These are phyloP conservation scores for Pseudoturritis turrita DNA, from an alignment of 345 rosid genomes.

Conservation along the genomic window DNA sequence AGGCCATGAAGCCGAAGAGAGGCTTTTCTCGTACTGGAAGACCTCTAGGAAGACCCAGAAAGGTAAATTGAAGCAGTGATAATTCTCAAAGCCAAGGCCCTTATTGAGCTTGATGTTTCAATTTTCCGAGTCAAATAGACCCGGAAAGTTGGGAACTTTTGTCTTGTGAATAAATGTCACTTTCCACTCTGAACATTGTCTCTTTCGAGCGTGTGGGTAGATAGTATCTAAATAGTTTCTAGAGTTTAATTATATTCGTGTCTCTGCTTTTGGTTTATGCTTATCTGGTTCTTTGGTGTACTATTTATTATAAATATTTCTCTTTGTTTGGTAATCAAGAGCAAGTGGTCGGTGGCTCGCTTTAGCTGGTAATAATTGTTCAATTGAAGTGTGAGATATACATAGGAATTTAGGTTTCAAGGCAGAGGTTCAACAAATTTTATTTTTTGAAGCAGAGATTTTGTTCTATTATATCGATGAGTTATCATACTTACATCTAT, in stretches of 20 bases:
- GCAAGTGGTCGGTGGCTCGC: constrained; percentile 14
- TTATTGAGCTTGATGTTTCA: neutral
- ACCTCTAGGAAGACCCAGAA: constrained; percentile 71
- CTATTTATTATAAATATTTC: neutral
- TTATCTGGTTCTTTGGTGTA: neutral
- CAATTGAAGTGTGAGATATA: neutral
- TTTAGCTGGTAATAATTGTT: neutral
- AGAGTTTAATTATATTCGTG: constrained; percentile 1
- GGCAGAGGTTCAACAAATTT: neutral
- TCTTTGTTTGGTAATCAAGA: constrained; percentile 16
- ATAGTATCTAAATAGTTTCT: constrained; percentile 11
- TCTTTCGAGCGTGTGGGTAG: constrained; percentile 13
- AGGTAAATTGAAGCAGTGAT: constrained; percentile 50
- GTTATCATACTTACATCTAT: neutral
- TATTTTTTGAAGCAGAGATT: too few relatives aligned
- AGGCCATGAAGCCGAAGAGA: constrained; percentile 29
- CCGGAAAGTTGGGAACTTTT: constrained; percentile 13
- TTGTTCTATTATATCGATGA: neutral
- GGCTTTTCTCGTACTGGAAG: constrained; percentile 33
- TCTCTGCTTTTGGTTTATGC: constrained; percentile 18
- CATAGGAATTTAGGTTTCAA: neutral
- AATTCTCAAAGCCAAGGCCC: neutral
- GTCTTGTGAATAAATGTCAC: constrained; percentile 25
- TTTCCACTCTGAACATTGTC: constrained; percentile 26
- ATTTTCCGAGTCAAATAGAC: constrained; percentile 6